phyloP scores from a whole-genome alignment of 1,284 basidiomycete genomes.

The Hemileia vastatrix region DNA sequence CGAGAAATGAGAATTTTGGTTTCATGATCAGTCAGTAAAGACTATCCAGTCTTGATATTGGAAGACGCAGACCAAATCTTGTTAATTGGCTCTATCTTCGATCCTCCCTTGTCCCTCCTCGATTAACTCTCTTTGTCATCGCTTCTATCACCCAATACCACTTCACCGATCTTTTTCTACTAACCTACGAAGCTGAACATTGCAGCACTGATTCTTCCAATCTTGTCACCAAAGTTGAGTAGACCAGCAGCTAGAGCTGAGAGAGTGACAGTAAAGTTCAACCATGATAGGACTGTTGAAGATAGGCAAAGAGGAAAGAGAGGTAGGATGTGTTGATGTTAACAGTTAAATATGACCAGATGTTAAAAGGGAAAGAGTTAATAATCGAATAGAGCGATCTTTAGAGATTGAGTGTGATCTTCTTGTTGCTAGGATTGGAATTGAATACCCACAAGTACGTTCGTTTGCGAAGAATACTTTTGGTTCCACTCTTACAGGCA shows the following conservation, averaged over 20 bases:
- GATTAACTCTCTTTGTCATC: background rate
- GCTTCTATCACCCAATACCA: background rate
- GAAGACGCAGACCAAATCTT: background rate
- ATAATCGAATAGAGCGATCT: background rate
- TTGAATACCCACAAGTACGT: too few species aligned
- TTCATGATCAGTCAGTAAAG: background rate
- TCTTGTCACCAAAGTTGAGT: conserved; percentile 47
- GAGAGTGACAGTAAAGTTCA: conserved; percentile 45
- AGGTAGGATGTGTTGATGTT: background rate
- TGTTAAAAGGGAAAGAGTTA: background rate
- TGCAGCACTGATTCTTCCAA: conserved; percentile 80
- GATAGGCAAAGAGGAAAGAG: conserved; percentile 10
- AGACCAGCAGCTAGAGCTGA: conserved; percentile 42
- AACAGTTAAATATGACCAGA: background rate
- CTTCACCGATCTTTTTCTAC: conserved; percentile 40
- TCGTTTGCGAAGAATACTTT: conserved; percentile 98
- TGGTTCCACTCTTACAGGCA: conserved; percentile 89
- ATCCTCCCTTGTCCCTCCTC: background rate
- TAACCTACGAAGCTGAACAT: conserved; percentile 83
- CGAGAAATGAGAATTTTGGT: background rate
- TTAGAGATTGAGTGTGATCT: too few species aligned
- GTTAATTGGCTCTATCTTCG: background rate
- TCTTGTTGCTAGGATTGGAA: too few species aligned
- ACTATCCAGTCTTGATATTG: background rate
- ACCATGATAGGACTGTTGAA: conserved; percentile 42